phyloP scores from a whole-genome alignment of 2,329 filamentous ascomycete species.

The Pseudogymnoascus sp. region DNA sequence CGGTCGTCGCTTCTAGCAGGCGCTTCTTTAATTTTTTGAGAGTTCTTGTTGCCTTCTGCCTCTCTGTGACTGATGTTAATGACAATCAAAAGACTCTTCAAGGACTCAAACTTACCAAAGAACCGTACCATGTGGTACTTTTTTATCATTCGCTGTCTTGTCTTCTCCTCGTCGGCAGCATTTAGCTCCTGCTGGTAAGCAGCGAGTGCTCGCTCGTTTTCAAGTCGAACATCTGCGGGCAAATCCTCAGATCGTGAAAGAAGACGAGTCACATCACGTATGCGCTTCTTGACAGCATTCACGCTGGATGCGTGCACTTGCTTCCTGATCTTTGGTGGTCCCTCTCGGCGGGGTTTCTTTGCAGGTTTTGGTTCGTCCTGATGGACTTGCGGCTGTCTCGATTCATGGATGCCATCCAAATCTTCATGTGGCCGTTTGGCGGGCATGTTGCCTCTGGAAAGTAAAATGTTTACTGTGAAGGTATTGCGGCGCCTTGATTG shows the following conservation, averaged over 20 bases:
- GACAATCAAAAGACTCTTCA: not conserved
- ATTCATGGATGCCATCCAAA: conserved; percentile 22
- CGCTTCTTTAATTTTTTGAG: conserved; percentile 56
- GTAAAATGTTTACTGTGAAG: not conserved
- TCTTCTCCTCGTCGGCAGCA: conserved; percentile 50
- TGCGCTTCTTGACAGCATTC: conserved; percentile 61
- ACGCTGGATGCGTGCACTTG: conserved; percentile 30
- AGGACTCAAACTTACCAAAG: conserved; percentile 52
- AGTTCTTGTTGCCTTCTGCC: conserved; percentile 61
- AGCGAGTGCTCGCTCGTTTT: conserved; percentile 63
- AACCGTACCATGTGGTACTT: conserved; percentile 81
- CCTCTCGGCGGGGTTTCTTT: conserved; percentile 25
- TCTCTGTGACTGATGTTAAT: conserved; percentile 39
- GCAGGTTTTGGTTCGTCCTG: conserved; percentile 19
- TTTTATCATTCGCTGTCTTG: conserved; percentile 59
- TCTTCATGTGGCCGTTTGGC: conserved; percentile 23
- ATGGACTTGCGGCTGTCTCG: conserved; percentile 24
- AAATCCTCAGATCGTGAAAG: conserved; percentile 53
- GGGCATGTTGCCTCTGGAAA: conserved; percentile 18
- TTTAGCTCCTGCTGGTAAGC: conserved; percentile 57
- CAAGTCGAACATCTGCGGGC: conserved; percentile 57
- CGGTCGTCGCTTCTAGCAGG: conserved; percentile 41
- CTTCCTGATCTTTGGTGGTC: conserved; percentile 21
- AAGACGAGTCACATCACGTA: conserved; percentile 59
- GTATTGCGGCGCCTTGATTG: not conserved